A percentile compares a stretch with the other conserved stretches of the same genome.
Conservation (phyloP, 1,284 basidiomycete genomes). For the Apiotrichum montevideense region DNA sequence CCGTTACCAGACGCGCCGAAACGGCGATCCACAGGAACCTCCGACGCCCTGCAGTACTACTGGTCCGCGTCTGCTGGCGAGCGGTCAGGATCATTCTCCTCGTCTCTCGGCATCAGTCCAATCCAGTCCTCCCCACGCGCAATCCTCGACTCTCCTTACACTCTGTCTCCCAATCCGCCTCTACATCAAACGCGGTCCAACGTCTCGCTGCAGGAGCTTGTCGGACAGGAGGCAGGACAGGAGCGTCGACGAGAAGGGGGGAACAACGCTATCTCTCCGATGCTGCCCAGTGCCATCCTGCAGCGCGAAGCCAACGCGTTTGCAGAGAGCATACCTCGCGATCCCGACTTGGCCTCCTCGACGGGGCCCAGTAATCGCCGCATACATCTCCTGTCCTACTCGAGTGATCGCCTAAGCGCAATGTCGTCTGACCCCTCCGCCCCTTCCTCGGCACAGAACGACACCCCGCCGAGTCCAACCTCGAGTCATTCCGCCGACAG, state of each 20-base stretch:
- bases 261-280: neutral
- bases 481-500: slow-evolving; percentile 14
- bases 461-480: neutral
- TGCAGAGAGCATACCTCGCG: neutral
- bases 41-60: slow-evolving; percentile 40
- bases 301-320: neutral
- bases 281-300: neutral
- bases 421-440: neutral
- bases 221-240: slow-evolving; percentile 4
- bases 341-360: neutral
- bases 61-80: slow-evolving; percentile 37
- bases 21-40: slow-evolving; percentile 32
- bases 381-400: slow-evolving; percentile 16
- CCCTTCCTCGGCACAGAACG: neutral
- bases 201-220: slow-evolving; percentile 8
- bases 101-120: slow-evolving; percentile 23
- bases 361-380: slow-evolving; percentile 13
- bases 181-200: slow-evolving; percentile 2
- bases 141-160: slow-evolving; percentile 14
- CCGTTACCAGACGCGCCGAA: neutral
- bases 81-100: slow-evolving; percentile 33
- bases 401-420: slow-evolving; percentile 8
- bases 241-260: neutral
- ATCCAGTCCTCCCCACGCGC: slow-evolving; percentile 8
- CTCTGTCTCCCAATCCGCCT: slow-evolving; percentile 10